Evolutionary conservation across 73 alveolate species (phyloP).

Genomic region (Symbiodinium pilosum): DNA sequence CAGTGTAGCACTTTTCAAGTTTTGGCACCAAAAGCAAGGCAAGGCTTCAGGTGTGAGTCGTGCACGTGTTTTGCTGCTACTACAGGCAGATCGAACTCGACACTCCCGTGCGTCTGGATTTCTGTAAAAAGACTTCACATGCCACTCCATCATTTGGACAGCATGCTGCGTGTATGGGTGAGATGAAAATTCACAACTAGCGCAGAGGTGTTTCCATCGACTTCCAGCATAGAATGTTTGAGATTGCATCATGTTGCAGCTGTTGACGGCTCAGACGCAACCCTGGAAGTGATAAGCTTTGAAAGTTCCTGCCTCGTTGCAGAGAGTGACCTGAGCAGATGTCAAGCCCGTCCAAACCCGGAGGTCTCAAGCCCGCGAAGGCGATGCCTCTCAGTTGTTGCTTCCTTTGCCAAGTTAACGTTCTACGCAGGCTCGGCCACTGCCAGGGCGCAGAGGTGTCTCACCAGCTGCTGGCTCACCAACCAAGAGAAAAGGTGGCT

Average conservation of each 20-base stretch:
- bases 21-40: too few relatives aligned
- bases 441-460: not conserved
- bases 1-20: too few relatives aligned
- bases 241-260: too few relatives aligned
- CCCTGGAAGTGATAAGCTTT: too few relatives aligned
- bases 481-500: constrained; percentile 36
- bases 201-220: too few relatives aligned
- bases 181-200: not conserved
- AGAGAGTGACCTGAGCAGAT: not conserved
- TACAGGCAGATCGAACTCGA: not conserved
- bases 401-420: not conserved
- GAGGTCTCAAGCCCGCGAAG: constrained; percentile 23
- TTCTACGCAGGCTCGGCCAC: not conserved
- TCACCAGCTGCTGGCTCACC: constrained; percentile 24
- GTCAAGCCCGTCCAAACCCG: constrained; percentile 10
- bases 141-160: too few relatives aligned
- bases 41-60: too few relatives aligned
- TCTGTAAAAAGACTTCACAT: not conserved
- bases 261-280: too few relatives aligned
- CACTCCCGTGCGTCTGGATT: not conserved
- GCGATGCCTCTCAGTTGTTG: not conserved
- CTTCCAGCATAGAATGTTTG: too few relatives aligned
- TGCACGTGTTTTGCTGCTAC: too few relatives aligned
- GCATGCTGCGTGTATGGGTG: too few relatives aligned
- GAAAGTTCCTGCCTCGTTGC: not conserved